These are phyloP conservation scores for Blastobotrys attinorum DNA, from an alignment of 805 yeast genomes.

Conservation along the genomic window DNA sequence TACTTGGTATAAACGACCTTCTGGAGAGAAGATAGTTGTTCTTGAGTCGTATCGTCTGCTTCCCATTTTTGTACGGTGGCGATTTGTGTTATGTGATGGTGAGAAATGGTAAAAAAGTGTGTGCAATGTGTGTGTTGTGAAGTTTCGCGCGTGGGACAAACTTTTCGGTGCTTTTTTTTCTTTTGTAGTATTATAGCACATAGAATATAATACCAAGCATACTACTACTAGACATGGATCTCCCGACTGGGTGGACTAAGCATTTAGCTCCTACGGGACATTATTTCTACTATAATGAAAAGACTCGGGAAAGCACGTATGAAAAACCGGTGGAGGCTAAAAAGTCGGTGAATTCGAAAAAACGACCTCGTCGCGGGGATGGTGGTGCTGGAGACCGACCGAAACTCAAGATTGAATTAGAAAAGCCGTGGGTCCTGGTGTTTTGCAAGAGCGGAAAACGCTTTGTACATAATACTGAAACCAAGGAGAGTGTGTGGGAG, in stretches of 20 bases:
- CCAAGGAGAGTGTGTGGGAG: constrained; percentile 31
- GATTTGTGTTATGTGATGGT: not conserved
- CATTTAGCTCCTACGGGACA: constrained; percentile 34
- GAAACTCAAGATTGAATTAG: constrained; percentile 13
- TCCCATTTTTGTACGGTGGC: constrained; percentile 37
- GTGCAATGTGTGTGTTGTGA: too few species aligned
- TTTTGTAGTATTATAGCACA: too few species aligned
- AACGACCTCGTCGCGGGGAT: not conserved
- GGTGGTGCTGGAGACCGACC: constrained; percentile 10
- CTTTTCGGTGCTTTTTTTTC: too few species aligned
- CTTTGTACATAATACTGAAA: constrained; percentile 31
- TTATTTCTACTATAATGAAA: constrained; percentile 33
- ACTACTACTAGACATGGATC: constrained; percentile 1
- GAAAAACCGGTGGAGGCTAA: constrained; percentile 25
- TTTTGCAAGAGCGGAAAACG: constrained; percentile 36
- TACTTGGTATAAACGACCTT: constrained; percentile 94
- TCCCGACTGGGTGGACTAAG: constrained; percentile 32
- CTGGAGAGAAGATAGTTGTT: constrained; percentile 98
- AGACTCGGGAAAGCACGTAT: constrained; percentile 34
- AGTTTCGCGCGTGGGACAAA: too few species aligned
- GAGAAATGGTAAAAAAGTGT: not conserved
- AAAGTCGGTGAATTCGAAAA: not conserved
- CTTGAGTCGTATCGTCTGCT: constrained; percentile 99
- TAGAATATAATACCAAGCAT: not conserved
- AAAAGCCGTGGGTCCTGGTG: constrained; percentile 36